Evolutionary conservation across 2,329 filamentous ascomycete species (phyloP).

Genomic region (Ilyonectria sp.): DNA sequence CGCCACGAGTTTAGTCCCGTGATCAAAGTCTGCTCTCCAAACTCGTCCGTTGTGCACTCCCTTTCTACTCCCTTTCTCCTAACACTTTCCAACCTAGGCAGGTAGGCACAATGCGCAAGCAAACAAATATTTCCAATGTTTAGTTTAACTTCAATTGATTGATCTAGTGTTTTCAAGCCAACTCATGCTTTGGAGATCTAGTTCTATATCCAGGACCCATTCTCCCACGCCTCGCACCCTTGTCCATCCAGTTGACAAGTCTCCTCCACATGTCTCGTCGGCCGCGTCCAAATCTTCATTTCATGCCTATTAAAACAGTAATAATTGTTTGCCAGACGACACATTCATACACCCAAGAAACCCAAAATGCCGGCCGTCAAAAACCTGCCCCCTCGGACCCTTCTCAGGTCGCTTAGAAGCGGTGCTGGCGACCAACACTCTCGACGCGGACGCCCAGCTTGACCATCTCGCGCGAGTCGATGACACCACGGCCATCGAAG

Average conservation of each 20-base stretch:
- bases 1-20: not conserved
- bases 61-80: not conserved
- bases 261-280: slow-evolving; percentile 44
- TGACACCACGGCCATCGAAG: slow-evolving; percentile 70
- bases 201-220: slow-evolving; percentile 44
- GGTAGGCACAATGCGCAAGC: slow-evolving; percentile 2
- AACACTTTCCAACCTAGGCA: not conserved
- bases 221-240: slow-evolving; percentile 40
- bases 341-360: slow-evolving; percentile 48
- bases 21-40: not conserved
- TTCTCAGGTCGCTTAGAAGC: slow-evolving; percentile 49
- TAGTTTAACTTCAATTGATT: slow-evolving; percentile 41
- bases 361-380: slow-evolving; percentile 40
- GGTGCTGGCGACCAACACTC: slow-evolving; percentile 66
- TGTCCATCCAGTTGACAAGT: slow-evolving; percentile 35
- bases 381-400: slow-evolving; percentile 25
- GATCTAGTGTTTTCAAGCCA: slow-evolving; percentile 39
- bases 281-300: slow-evolving; percentile 47
- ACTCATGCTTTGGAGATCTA: slow-evolving; percentile 44
- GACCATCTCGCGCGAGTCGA: slow-evolving; percentile 64
- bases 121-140: not conserved
- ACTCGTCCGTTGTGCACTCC: not conserved
- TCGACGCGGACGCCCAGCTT: slow-evolving; percentile 68
- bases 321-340: slow-evolving; percentile 45
- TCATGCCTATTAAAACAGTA: slow-evolving; percentile 53